Evolutionary conservation across 345 rosid genomes (phyloP), one percentile per base, ranked within the genome.

Genomic region (Diplotaxis tenuifolia): DNA sequence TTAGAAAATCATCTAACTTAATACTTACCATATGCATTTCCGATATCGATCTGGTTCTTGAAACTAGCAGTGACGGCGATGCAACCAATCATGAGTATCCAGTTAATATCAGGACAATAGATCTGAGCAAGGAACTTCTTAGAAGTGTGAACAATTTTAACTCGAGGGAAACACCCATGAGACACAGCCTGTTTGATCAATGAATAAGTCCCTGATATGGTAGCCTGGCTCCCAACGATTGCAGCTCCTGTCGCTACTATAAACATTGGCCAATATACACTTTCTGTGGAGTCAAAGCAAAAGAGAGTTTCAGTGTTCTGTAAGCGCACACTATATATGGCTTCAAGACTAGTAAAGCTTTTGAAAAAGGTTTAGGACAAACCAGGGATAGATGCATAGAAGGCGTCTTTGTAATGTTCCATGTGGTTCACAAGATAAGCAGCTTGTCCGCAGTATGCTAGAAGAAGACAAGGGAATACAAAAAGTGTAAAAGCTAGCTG

Each of bases 401-500:
- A 95, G 12, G 82, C 90, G 69, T 95, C 93, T 9, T 21, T 14
- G 20, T 81, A 91, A 65, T 89, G 93, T 2, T 84, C 87, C 25
- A 0, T 60, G 65, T 92, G 49, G 9, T 71, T 74, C 85, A 87
- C 71, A 67, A 95, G 95, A 77, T 92, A 95, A 22, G 99, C 96
- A 50, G 99, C 99, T 81, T 95, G 99, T 67, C 99, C 99, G 9
- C 89, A 78, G 69, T 95, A 95, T n/a, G 99, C 96, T 72, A 90
- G 78, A 66, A 95, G 93, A 80, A 95, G 99, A 81, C 96, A 89
- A 49, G 99, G 99, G 79, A 92, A 86, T 67, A 95, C 97, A 12
- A 95, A 81, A n/a, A 83, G 78, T 0, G 99, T 92, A 80, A 92
- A 95, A 60, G 99, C 96, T 76, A 88, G 68, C 76, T 95, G 99